These are phyloP conservation scores for Candida parachauliodes DNA, from an alignment of 805 yeast species.

Conservation along the genomic window DNA sequence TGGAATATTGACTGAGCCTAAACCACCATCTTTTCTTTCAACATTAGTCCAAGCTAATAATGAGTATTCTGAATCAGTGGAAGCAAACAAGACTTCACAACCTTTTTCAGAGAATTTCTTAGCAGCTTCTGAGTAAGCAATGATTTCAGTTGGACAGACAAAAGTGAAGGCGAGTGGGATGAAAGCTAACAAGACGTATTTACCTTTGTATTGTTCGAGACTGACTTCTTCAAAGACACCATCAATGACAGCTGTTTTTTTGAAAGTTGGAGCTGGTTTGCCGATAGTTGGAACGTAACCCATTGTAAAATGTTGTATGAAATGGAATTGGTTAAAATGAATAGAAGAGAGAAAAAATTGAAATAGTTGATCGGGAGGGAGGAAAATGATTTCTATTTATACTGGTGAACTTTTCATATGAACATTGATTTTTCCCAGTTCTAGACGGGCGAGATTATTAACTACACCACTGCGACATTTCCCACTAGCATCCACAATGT, in stretches of 20 bases:
- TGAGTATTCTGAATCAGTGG: conserved; percentile 98
- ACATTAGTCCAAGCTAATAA: conserved; percentile 97
- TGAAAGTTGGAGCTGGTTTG: conserved; percentile 95
- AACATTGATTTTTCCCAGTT: not conserved
- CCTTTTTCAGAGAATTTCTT: conserved; percentile 84
- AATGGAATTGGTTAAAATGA: not conserved
- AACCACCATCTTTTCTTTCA: conserved; percentile 96
- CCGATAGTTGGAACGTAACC: conserved; percentile 69
- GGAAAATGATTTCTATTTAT: too few species aligned
- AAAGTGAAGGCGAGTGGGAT: conserved; percentile 99
- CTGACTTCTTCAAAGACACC: conserved; percentile 94
- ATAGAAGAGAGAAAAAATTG: not conserved
- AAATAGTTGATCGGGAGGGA: not conserved
- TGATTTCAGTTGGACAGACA: conserved; percentile 98
- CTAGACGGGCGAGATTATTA: too few species aligned
- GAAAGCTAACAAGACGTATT: conserved; percentile 96
- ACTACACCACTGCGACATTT: too few species aligned
- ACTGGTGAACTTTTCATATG: too few species aligned
- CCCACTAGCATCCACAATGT: too few species aligned
- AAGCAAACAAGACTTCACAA: conserved; percentile 88
- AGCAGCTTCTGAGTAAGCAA: conserved; percentile 96
- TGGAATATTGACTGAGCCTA: conserved; percentile 93
- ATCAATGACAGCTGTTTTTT: conserved; percentile 95
- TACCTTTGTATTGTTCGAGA: conserved; percentile 93
- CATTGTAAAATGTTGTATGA: conserved; percentile 44